Percentiles rank a stretch among this genome's conserved stretches.
These are phyloP conservation scores for Podila clonocystis DNA, from an alignment of 192 early-diverging fungal genomes.

Conservation along the genomic window DNA sequence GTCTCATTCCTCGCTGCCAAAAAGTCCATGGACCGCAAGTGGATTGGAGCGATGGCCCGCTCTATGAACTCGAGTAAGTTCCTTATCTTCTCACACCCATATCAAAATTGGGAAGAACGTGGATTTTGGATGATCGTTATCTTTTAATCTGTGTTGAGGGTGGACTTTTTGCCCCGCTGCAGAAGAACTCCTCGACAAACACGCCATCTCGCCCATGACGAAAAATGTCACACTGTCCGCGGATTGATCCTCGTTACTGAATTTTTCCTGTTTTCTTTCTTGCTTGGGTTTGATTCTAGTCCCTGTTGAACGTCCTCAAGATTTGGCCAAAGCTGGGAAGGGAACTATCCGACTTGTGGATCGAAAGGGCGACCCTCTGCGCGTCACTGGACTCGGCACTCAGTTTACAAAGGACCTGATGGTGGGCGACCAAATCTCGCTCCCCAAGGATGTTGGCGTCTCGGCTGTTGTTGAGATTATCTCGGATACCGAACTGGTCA, in stretches of 20 bases:
- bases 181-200: not conserved
- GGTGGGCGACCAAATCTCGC: conserved; percentile 68
- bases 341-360: conserved; percentile 79
- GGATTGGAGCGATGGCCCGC: conserved; percentile 85
- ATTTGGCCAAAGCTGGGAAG: conserved; percentile 77
- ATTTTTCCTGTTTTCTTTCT: not conserved
- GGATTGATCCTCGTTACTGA: not conserved
- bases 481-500: conserved; percentile 82
- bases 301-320: conserved; percentile 93
- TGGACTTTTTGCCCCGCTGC: not conserved
- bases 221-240: not conserved
- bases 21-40: conserved; percentile 87
- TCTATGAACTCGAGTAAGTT: conserved; percentile 80
- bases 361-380: conserved; percentile 70
- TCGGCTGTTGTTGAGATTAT: conserved; percentile 81
- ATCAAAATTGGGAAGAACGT: not conserved
- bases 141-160: not conserved
- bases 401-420: conserved; percentile 73
- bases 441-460: conserved; percentile 68
- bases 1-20: conserved; percentile 86
- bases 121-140: not conserved
- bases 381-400: conserved; percentile 76
- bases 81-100: conserved; percentile 58
- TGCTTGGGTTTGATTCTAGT: conserved; percentile 58
- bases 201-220: not conserved